These are phyloP conservation scores for Raphidocelis subcapitata DNA, from an alignment of 139 green algal species.

Conservation along the genomic window DNA sequence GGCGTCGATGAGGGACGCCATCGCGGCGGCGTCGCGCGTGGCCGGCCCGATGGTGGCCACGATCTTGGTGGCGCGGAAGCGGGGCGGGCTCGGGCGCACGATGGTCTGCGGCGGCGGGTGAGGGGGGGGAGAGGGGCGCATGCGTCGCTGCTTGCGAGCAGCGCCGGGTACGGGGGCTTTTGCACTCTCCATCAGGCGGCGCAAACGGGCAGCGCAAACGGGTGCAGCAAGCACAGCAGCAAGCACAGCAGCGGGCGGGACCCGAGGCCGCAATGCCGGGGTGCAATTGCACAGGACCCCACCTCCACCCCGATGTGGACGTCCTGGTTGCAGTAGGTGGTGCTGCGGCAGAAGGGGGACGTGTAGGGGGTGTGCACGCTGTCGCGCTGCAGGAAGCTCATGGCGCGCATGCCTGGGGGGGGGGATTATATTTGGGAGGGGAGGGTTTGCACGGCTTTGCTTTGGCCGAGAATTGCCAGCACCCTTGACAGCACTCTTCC, in stretches of 20 bases:
- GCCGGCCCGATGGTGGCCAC: constrained; percentile 62
- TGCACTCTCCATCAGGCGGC: neutral
- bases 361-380: no score
- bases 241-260: neutral
- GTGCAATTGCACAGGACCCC: no score
- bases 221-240: neutral
- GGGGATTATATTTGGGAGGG: no score
- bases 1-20: constrained; percentile 55
- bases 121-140: no score
- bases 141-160: no score
- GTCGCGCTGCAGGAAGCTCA: no score
- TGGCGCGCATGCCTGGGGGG: no score
- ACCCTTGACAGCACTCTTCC: neutral
- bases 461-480: no score
- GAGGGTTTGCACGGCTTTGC: neutral
- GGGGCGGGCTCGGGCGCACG: neutral
- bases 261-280: no score
- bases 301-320: neutral
- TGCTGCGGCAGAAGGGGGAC: no score
- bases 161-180: neutral
- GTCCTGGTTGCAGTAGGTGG: neutral
- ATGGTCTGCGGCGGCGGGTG: no score
- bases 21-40: constrained; percentile 40
- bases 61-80: constrained; percentile 47
- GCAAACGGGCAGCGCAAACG: neutral